phyloP scores from a whole-genome alignment of 164 flowering plant genomes.

The Platanus orientalis region DNA sequence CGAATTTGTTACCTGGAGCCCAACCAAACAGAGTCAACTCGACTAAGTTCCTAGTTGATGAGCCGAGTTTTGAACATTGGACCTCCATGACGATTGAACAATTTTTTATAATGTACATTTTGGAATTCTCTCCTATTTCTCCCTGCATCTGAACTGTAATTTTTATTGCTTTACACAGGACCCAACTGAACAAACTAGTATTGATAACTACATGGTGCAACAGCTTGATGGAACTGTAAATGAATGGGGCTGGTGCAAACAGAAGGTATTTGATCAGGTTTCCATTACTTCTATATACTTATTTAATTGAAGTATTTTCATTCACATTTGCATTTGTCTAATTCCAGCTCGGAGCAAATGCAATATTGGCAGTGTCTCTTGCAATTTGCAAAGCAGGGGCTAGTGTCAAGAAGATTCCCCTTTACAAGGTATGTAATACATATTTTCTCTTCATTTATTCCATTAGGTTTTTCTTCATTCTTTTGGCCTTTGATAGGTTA shows the following conservation, averaged over 20 bases:
- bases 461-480: background rate
- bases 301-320: background rate
- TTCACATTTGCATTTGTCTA: background rate
- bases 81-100: background rate
- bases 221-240: slow-evolving; percentile 85
- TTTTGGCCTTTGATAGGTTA: background rate
- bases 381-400: slow-evolving; percentile 97
- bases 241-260: slow-evolving; percentile 99
- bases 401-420: slow-evolving; percentile 56
- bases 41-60: background rate
- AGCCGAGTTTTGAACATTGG: background rate
- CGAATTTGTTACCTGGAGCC: background rate
- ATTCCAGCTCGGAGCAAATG: slow-evolving; percentile 88
- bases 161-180: slow-evolving; percentile 52
- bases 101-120: background rate
- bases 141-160: background rate
- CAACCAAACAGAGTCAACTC: background rate
- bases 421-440: slow-evolving; percentile 59
- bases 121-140: background rate
- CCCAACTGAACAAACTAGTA: slow-evolving; percentile 64
- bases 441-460: background rate
- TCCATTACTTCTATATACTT: background rate
- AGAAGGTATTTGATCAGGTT: slow-evolving; percentile 49
- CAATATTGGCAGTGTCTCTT: slow-evolving; percentile 88
- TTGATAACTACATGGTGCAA: slow-evolving; percentile 90